These are phyloP conservation scores for Leccinum olivaceopallidum DNA, from an alignment of 768 basidiomycete species.

Conservation along the genomic window DNA sequence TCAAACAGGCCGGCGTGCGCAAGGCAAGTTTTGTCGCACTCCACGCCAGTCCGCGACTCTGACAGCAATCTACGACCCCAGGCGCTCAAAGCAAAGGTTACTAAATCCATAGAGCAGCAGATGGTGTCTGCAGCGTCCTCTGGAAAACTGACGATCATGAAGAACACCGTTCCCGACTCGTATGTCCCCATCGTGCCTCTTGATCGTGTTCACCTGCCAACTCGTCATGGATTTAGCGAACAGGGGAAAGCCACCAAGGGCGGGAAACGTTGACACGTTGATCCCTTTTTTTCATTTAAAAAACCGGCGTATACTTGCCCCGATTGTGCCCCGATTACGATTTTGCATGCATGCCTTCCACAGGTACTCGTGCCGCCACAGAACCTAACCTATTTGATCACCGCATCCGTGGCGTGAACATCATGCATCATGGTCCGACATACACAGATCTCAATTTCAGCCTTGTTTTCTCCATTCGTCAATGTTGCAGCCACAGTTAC, in stretches of 20 bases:
- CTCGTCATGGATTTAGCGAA: conserved; percentile 20
- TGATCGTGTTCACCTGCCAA: neutral
- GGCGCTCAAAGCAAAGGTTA: conserved; percentile 89
- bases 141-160: conserved; percentile 94
- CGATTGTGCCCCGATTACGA: neutral
- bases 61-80: conserved; percentile 28
- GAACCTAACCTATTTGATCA: neutral
- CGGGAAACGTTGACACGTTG: conserved; percentile 15
- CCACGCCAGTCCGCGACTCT: neutral
- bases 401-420: conserved; percentile 3
- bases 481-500: neutral
- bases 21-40: conserved; percentile 47
- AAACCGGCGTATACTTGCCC: conserved; percentile 9
- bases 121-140: conserved; percentile 87
- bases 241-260: conserved; percentile 17
- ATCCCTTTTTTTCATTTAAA: conserved; percentile 1
- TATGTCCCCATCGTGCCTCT: conserved; percentile 14
- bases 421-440: neutral
- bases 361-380: conserved; percentile 8
- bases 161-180: conserved; percentile 46
- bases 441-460: conserved; percentile 1
- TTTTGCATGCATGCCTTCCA: conserved; percentile 2
- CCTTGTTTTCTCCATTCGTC: neutral
- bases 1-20: conserved; percentile 77
- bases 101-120: conserved; percentile 87